Evolutionary conservation across 2,329 filamentous ascomycete genomes (phyloP).

Genomic region (Fusarium torulosum): DNA sequence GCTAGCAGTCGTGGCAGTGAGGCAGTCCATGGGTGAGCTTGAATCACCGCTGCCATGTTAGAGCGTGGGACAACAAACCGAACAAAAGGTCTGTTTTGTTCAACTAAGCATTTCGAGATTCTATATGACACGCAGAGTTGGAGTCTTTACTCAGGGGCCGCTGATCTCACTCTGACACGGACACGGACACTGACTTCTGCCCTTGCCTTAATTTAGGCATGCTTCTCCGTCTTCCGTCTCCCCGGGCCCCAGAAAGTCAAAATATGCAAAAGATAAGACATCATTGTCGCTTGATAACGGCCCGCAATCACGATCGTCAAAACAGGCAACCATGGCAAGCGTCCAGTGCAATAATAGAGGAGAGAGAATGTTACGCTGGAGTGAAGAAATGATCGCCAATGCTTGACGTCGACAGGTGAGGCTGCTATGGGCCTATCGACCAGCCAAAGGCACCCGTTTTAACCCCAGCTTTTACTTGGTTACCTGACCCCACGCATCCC

Average conservation of each 20-base stretch:
- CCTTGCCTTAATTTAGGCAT: conserved; percentile 18
- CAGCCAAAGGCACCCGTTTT: conserved; percentile 34
- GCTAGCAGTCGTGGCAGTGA: not conserved
- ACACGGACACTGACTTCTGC: conserved; percentile 9
- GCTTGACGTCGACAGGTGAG: conserved; percentile 36
- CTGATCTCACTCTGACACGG: conserved; percentile 11
- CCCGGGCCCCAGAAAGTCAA: conserved; percentile 33
- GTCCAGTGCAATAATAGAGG: conserved; percentile 13
- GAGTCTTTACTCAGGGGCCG: conserved; percentile 1
- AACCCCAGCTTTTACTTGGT: conserved; percentile 39
- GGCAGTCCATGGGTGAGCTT: not conserved
- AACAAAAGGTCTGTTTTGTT: conserved; percentile 1
- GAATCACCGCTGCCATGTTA: not conserved
- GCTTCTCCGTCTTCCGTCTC: conserved; percentile 4
- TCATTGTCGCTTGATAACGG: conserved; percentile 23
- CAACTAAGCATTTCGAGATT: conserved; percentile 15
- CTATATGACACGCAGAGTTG: conserved; percentile 11
- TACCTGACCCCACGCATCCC: conserved; percentile 35
- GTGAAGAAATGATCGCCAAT: conserved; percentile 24
- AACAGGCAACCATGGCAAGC: conserved; percentile 15
- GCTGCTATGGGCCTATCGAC: conserved; percentile 28
- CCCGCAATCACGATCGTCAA: conserved; percentile 25
- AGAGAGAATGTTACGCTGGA: conserved; percentile 5
- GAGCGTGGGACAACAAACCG: conserved; percentile 19
- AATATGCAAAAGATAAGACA: conserved; percentile 32